phyloP scores from a whole-genome alignment of 805 yeast species.

The Saccharomycopsis amapae region DNA sequence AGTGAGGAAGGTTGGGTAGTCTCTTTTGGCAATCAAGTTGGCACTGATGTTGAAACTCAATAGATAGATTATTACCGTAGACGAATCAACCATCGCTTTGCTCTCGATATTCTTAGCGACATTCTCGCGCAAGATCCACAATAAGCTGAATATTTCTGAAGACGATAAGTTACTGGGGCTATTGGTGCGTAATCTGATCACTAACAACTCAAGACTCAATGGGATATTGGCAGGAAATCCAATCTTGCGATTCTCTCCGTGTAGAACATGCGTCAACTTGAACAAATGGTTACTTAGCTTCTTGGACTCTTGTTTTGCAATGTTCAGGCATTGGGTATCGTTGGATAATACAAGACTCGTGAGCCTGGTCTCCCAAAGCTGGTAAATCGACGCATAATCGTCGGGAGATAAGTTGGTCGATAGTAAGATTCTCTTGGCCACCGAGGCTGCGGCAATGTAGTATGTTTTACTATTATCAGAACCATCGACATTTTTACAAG shows the following conservation, averaged over 20 bases:
- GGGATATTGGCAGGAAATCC: slow-evolving; percentile 24
- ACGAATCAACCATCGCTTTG: not conserved
- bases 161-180: slow-evolving; percentile 23
- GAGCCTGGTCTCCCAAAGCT: slow-evolving; percentile 26
- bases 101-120: not conserved
- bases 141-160: slow-evolving; percentile 20
- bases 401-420: not conserved
- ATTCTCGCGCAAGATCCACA: slow-evolving; percentile 15
- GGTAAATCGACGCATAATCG: slow-evolving; percentile 10
- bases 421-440: slow-evolving; percentile 14
- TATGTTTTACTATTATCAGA: not conserved
- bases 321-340: slow-evolving; percentile 20
- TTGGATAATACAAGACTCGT: slow-evolving; percentile 22
- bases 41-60: slow-evolving; percentile 25
- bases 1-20: slow-evolving; percentile 26
- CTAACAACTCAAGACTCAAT: slow-evolving; percentile 22
- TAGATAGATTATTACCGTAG: slow-evolving; percentile 10
- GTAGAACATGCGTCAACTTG: slow-evolving; percentile 7
- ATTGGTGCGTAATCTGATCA: slow-evolving; percentile 24
- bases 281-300: slow-evolving; percentile 23
- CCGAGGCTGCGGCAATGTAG: slow-evolving; percentile 16
- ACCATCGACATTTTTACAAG: not conserved
- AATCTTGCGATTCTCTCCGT: slow-evolving; percentile 3
- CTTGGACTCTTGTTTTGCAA: slow-evolving; percentile 27
- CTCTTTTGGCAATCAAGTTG: slow-evolving; percentile 27